Evolutionary conservation across 2,329 filamentous ascomycete genomes (phyloP).

Genomic region (Colletotrichum falcatum): DNA sequence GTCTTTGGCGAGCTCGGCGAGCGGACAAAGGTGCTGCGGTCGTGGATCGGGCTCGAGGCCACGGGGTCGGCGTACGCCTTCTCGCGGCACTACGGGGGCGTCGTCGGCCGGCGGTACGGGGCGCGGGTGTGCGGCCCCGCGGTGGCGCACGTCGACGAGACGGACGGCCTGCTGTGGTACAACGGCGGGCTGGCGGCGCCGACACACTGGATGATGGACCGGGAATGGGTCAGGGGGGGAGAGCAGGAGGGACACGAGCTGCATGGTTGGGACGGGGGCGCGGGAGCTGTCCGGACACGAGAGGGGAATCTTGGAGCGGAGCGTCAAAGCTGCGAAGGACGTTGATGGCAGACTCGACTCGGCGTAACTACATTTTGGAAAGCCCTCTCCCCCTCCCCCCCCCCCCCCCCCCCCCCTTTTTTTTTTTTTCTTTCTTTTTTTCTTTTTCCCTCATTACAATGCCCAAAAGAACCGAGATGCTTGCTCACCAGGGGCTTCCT

Average conservation of each 20-base stretch:
- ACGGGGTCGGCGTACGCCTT: conserved; percentile 54
- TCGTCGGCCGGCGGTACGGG: conserved; percentile 52
- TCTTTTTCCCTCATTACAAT: not conserved
- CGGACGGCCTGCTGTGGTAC: conserved; percentile 54
- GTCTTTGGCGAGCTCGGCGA: conserved; percentile 51
- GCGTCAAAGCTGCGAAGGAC: conserved; percentile 42
- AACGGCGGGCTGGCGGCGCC: conserved; percentile 57
- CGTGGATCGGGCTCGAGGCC: conserved; percentile 59
- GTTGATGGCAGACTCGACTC: conserved; percentile 36
- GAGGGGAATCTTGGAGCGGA: conserved; percentile 25
- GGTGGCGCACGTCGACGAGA: conserved; percentile 57
- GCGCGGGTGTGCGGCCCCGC: conserved; percentile 53
- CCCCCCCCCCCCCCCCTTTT: not conserved
- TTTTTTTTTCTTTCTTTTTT: not conserved
- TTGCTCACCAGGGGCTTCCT: not conserved
- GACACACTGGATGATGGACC: conserved; percentile 55
- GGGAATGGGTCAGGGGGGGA: conserved; percentile 52
- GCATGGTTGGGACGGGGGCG: conserved; percentile 48
- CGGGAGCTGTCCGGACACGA: conserved; percentile 31
- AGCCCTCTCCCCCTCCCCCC: no score
- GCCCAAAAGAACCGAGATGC: not conserved
- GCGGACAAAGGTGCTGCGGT: conserved; percentile 44
- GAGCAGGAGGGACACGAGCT: conserved; percentile 52
- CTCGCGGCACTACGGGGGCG: conserved; percentile 55
- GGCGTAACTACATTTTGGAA: conserved; percentile 12